phyloP scores from a whole-genome alignment of 1,284 basidiomycete genomes.

The Ganoderma multipileum region DNA sequence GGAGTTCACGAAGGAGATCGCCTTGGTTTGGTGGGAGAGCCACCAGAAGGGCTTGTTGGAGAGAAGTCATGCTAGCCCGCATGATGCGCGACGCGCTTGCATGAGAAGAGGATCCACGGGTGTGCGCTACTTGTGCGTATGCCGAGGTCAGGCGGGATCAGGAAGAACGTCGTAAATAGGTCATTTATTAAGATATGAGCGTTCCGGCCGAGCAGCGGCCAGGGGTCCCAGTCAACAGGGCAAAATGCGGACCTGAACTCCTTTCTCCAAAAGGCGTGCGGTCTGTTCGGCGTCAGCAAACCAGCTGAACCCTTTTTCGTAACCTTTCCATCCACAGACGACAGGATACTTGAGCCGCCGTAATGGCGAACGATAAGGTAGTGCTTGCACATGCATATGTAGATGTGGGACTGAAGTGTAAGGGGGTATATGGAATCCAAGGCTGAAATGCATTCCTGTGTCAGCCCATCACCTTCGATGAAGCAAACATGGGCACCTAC shows the following conservation, averaged over 20 bases:
- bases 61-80: neutral
- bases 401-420: conserved; percentile 83
- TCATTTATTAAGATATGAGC: conserved; percentile 15
- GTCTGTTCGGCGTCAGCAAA: conserved; percentile 75
- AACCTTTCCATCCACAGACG: conserved; percentile 43
- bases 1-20: neutral
- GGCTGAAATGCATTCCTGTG: conserved; percentile 43
- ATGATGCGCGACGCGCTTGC: conserved; percentile 8
- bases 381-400: conserved; percentile 79
- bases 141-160: conserved; percentile 7
- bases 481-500: conserved; percentile 42
- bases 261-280: conserved; percentile 64
- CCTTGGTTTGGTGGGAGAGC: neutral
- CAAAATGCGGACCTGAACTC: conserved; percentile 56
- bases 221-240: conserved; percentile 53
- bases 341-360: conserved; percentile 67
- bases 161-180: conserved; percentile 9
- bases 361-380: conserved; percentile 64
- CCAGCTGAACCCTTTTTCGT: conserved; percentile 79
- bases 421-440: conserved; percentile 86
- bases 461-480: conserved; percentile 3
- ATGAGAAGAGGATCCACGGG: conserved; percentile 24
- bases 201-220: neutral
- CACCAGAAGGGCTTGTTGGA: neutral
- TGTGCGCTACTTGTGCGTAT: conserved; percentile 5